A percentile compares a stretch with the other conserved stretches of the same genome.
phyloP scores from a whole-genome alignment of 2,329 filamentous ascomycete genomes.

The Ceratocystis alfenasii region DNA sequence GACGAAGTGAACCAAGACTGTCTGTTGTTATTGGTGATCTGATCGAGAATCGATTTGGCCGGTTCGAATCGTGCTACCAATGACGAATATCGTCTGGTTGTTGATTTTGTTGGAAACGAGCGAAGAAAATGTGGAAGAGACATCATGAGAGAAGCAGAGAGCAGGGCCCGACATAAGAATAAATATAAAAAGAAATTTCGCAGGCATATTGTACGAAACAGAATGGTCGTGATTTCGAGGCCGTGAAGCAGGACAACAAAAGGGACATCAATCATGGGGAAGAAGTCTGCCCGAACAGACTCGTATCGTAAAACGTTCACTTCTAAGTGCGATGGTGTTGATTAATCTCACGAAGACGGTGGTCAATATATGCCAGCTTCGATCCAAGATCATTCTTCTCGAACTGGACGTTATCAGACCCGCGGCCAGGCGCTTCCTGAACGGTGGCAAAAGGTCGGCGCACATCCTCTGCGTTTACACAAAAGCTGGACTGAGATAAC shows the following conservation, averaged over 20 bases:
- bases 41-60: background rate
- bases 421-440: background rate
- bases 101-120: background rate
- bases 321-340: constrained; percentile 37
- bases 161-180: background rate
- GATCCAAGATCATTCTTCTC: constrained; percentile 37
- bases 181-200: background rate
- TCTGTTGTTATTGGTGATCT: no score
- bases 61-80: background rate
- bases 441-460: constrained; percentile 47
- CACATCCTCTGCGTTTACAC: constrained; percentile 31
- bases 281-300: background rate
- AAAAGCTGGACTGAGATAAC: constrained; percentile 36
- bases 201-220: background rate
- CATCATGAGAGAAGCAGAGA: background rate
- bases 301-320: constrained; percentile 34
- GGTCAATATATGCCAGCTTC: constrained; percentile 46
- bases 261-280: background rate
- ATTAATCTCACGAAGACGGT: constrained; percentile 44
- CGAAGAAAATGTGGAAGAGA: background rate
- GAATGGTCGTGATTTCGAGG: background rate
- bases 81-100: background rate
- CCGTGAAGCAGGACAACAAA: constrained; percentile 4
- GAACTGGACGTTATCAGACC: constrained; percentile 29
- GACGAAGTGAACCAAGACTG: background rate